These are phyloP conservation scores for Gnomoniopsis smithogilvyi DNA, from an alignment of 2,329 filamentous ascomycete species.

Conservation along the genomic window DNA sequence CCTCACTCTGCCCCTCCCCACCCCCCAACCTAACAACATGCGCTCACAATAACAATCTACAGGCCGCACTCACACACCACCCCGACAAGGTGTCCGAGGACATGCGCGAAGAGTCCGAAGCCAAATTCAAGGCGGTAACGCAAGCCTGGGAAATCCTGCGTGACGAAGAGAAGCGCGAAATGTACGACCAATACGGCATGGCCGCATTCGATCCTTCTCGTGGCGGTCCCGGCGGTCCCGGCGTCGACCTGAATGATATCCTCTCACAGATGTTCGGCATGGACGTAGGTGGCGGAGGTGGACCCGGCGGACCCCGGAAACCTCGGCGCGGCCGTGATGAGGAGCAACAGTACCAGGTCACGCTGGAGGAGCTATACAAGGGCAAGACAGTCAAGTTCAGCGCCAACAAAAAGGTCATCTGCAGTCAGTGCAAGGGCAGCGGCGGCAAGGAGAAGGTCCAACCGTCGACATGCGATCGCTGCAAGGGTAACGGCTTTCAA, in stretches of 20 bases:
- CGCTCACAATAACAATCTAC: constrained; percentile 19
- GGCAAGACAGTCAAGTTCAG: constrained; percentile 97
- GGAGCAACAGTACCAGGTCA: constrained; percentile 87
- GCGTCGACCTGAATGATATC: constrained; percentile 87
- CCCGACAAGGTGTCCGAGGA: constrained; percentile 93
- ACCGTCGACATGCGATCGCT: constrained; percentile 76
- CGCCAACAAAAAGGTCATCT: constrained; percentile 91
- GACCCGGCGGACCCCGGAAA: constrained; percentile 50
- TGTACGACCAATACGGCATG: constrained; percentile 96
- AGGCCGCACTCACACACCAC: constrained; percentile 86
- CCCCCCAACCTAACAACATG: constrained; percentile 4
- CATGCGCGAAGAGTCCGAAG: constrained; percentile 79
- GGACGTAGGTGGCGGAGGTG: constrained; percentile 54
- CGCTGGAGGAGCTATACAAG: constrained; percentile 93
- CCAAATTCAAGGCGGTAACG: constrained; percentile 87
- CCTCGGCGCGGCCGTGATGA: constrained; percentile 76
- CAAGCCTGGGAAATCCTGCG: constrained; percentile 97
- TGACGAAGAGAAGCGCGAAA: constrained; percentile 87
- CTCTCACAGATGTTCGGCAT: constrained; percentile 89
- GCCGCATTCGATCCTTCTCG: constrained; percentile 81
- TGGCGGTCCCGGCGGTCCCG: constrained; percentile 60
- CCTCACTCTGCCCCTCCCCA: no score
- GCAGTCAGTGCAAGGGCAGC: constrained; percentile 79
- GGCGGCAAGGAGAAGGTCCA: constrained; percentile 93
- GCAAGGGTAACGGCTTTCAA: constrained; percentile 75